Evolutionary conservation across 2,329 filamentous ascomycete species (phyloP), one percentile per base, ranked within the genome.

Genomic region (Ophiostoma sp.): DNA sequence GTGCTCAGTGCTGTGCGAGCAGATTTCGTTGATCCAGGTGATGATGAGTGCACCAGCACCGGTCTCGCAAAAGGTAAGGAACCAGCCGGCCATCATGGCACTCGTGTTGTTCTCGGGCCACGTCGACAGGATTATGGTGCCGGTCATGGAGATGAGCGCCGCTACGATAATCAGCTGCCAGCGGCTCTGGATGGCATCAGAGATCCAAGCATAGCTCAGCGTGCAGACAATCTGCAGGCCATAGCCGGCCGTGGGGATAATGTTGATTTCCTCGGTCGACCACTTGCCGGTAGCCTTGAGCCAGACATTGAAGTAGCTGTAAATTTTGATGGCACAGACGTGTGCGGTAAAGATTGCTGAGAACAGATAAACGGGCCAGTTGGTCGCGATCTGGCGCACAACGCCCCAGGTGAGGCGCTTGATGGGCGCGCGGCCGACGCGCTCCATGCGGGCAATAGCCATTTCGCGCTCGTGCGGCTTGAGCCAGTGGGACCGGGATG

Each of bases 1-100:
- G 10, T 57, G 52, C n/a, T 57, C 52, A 4, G 52, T 57, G 52
- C 52, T 57, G 52, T 57, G 52, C 23, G 52, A 57, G 52, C 52
- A 57, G 52, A 57, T 57, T n/a, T 57, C 52, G 52, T 57, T 57
- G n/a, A 57, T 57, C 52, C 52, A 57, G n/a, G 52, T 57, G n/a
- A 57, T 57, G 52, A 57, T 57, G 11, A 57, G 52, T 11, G 52
- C 52, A 13, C 52, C 52, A 17, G 52, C 52, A 57, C 52, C 52
- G 7, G 52, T 57, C 52, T 57, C 52, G 52, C 52, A 57, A 57
- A 57, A 57, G 3, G 52, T 57, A n/a, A 57, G 52, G 52, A 57
- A 57, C 52, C 52, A 57, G 52, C 52, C 52, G 52, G 52, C 52
- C 23, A 57, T 10, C 52, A 57, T 57, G n/a, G 52, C 52, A 27